These are phyloP conservation scores for Petasospora rhodanensis DNA, from an alignment of 1,139 yeast genomes.

Conservation along the genomic window DNA sequence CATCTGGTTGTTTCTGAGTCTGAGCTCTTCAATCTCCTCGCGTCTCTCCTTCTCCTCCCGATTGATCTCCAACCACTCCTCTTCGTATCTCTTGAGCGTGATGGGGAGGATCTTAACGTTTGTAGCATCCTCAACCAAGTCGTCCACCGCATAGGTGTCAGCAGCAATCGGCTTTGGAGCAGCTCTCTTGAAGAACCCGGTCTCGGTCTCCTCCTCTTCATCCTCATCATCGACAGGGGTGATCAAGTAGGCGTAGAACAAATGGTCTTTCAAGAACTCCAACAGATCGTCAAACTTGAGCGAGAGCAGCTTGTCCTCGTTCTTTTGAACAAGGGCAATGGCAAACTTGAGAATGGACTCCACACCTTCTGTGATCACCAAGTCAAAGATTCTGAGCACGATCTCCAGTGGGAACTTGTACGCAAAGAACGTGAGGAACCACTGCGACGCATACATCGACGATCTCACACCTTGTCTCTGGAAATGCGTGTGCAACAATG, in stretches of 20 bases:
- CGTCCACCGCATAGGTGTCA: constrained; percentile 57
- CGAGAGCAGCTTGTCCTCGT: constrained; percentile 52
- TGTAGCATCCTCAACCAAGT: constrained; percentile 81
- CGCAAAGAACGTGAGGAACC: constrained; percentile 93
- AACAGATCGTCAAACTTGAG: constrained; percentile 72
- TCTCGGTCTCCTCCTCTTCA: constrained; percentile 2
- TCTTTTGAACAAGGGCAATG: constrained; percentile 66
- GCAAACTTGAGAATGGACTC: constrained; percentile 82
- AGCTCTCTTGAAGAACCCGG: no score
- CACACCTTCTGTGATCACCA: constrained; percentile 81
- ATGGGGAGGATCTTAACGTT: constrained; percentile 67
- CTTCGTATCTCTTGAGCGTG: constrained; percentile 60
- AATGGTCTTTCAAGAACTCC: constrained; percentile 69
- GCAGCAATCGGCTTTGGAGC: constrained; percentile 21
- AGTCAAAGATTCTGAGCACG: constrained; percentile 78
- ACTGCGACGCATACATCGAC: constrained; percentile 93
- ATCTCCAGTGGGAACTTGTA: constrained; percentile 86
- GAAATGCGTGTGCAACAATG: constrained; percentile 69
- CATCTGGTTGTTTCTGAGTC: constrained; percentile 64
- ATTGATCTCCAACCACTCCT: constrained; percentile 73
- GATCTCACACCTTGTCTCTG: constrained; percentile 81
- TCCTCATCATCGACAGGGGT: constrained; percentile 13
- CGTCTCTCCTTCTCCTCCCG: constrained; percentile 62
- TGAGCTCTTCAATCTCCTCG: constrained; percentile 63
- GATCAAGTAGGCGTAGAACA: constrained; percentile 63